phyloP scores from a whole-genome alignment of 2,329 filamentous ascomycete genomes.

The Xenosphaeropsis pyriputrescens region DNA sequence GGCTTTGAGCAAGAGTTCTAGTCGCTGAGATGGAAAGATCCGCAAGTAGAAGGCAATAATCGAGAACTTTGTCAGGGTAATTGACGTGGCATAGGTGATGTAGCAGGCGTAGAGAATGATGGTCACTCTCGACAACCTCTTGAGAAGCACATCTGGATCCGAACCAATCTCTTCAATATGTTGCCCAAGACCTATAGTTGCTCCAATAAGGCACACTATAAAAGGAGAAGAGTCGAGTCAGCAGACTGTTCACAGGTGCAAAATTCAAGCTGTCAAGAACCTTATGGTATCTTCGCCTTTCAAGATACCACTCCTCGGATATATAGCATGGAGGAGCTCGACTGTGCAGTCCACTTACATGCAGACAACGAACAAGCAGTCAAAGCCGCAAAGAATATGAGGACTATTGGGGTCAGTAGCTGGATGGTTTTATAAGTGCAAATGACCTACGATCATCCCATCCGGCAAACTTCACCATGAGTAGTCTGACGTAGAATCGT shows the following conservation, averaged over 20 bases:
- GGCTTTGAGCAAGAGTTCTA: slow-evolving; percentile 2
- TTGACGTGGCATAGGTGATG: slow-evolving; percentile 6
- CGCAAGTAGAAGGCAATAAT: slow-evolving; percentile 7
- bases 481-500: not conserved
- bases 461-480: not conserved
- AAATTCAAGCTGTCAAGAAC: too few relatives aligned
- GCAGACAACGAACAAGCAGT: too few relatives aligned
- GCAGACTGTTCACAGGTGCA: too few relatives aligned
- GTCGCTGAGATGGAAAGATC: slow-evolving; percentile 3
- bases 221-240: too few relatives aligned
- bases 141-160: not conserved
- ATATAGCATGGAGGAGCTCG: too few relatives aligned
- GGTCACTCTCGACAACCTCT: slow-evolving; percentile 1
- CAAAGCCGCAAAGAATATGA: too few relatives aligned
- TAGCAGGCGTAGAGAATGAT: slow-evolving; percentile 5
- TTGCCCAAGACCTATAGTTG: slow-evolving; percentile 4
- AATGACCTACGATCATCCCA: not conserved
- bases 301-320: too few relatives aligned
- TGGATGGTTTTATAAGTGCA: too few relatives aligned
- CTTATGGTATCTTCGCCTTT: too few relatives aligned
- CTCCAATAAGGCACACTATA: too few relatives aligned
- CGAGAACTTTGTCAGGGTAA: slow-evolving; percentile 6
- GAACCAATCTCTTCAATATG: slow-evolving; percentile 6
- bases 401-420: too few relatives aligned
- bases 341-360: too few relatives aligned